Conservation (phyloP, 768 basidiomycete species). For the Fomitopsis serialis region DNA sequence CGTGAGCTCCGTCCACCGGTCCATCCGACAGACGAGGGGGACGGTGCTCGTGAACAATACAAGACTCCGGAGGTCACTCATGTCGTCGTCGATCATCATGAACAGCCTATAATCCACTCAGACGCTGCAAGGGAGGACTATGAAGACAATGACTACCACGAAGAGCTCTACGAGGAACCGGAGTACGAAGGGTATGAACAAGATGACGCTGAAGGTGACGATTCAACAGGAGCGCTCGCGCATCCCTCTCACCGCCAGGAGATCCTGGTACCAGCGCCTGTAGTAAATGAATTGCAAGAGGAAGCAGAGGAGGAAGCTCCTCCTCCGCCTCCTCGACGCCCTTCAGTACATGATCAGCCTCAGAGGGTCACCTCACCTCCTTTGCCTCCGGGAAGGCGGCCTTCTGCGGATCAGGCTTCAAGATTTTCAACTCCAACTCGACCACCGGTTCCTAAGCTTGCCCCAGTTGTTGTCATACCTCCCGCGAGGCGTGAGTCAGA, state of each 20-base stretch:
- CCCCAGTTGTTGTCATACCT: background rate
- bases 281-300: background rate
- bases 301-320: background rate
- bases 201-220: background rate
- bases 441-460: background rate
- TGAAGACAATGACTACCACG: background rate
- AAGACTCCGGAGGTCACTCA: background rate
- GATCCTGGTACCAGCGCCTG: background rate
- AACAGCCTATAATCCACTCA: background rate
- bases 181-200: background rate
- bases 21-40: slow-evolving; percentile 1
- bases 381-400: slow-evolving; percentile 8
- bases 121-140: background rate
- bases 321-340: slow-evolving; percentile 13
- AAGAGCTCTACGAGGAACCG: background rate
- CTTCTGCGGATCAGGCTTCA: slow-evolving; percentile 1
- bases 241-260: background rate
- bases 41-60: background rate
- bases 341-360: slow-evolving; percentile 2
- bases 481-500: slow-evolving; percentile 1
- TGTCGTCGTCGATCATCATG: slow-evolving; percentile 2
- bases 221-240: background rate
- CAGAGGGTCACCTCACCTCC: background rate
- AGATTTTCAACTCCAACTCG: background rate
- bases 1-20: background rate